Percentiles rank a stretch among this genome's conserved stretches.
Conservation (phyloP, 352 stramenopile species). For the Aphanomyces cochlioides region DNA sequence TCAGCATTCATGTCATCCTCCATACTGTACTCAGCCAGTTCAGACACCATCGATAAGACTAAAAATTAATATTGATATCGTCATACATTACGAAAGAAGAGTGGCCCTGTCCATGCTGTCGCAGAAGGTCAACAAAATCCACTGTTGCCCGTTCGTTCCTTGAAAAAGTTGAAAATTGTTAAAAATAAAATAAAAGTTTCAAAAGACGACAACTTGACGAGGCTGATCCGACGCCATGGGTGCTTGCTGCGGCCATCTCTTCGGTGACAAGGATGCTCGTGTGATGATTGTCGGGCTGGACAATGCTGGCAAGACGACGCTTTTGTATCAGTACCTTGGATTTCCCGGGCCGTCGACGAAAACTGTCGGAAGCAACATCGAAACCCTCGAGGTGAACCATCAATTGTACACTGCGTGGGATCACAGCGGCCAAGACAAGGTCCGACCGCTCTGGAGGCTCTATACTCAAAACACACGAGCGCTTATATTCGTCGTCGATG, state of each 20-base stretch:
- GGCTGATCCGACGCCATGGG: too few species aligned
- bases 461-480: constrained; percentile 23
- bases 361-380: constrained; percentile 31
- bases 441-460: constrained; percentile 18
- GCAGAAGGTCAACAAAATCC: too few species aligned
- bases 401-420: constrained; percentile 31
- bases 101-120: too few species aligned
- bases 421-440: constrained; percentile 33
- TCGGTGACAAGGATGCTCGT: constrained; percentile 27
- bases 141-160: too few species aligned
- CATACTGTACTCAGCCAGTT: too few species aligned
- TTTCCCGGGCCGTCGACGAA: constrained; percentile 27
- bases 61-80: too few species aligned
- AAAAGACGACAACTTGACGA: too few species aligned
- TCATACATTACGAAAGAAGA: too few species aligned
- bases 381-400: constrained; percentile 30
- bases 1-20: too few species aligned
- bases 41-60: too few species aligned
- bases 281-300: constrained; percentile 34
- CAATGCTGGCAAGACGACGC: constrained; percentile 31
- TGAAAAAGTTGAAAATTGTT: too few species aligned
- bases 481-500: constrained; percentile 34
- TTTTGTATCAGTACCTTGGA: constrained; percentile 30
- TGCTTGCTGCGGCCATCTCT: not conserved
- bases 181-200: too few species aligned